phyloP scores from a whole-genome alignment of 1,284 basidiomycete genomes.

The Schizopora paradoxa region DNA sequence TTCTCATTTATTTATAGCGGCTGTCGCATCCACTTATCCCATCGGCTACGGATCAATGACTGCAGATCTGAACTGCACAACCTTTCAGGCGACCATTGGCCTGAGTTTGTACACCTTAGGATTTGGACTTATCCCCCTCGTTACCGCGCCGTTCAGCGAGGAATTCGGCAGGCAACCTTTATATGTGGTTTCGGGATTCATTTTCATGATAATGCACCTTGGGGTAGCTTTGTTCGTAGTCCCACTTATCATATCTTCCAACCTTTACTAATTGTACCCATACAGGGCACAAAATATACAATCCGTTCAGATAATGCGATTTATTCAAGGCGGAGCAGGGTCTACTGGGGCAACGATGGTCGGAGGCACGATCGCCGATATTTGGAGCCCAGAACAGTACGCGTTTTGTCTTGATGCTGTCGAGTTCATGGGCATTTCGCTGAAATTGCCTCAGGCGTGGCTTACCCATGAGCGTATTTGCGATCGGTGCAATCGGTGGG shows the following conservation, averaged over 20 bases:
- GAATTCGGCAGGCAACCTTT: constrained; percentile 71
- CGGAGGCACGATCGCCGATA: constrained; percentile 71
- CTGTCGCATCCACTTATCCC: constrained; percentile 50
- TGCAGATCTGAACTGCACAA: constrained; percentile 54
- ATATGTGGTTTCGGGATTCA: constrained; percentile 52
- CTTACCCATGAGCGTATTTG: constrained; percentile 66
- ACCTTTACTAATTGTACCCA: not conserved
- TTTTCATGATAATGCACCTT: constrained; percentile 57
- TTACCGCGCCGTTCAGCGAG: constrained; percentile 71
- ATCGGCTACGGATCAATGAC: constrained; percentile 59
- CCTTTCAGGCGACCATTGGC: constrained; percentile 55
- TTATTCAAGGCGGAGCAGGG: constrained; percentile 65
- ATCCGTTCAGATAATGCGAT: constrained; percentile 62
- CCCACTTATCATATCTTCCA: too few species aligned
- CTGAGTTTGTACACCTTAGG: constrained; percentile 61
- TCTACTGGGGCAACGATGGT: constrained; percentile 72
- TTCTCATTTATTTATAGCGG: constrained; percentile 33
- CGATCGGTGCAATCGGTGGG: constrained; percentile 50
- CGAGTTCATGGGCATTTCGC: not conserved
- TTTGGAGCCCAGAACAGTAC: constrained; percentile 59
- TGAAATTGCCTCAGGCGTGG: constrained; percentile 44
- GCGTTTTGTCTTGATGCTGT: constrained; percentile 6
- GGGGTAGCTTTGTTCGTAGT: constrained; percentile 54
- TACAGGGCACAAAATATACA: constrained; percentile 59
- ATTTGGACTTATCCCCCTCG: constrained; percentile 65